Conservation (phyloP, 805 yeast species). For the Grigorovia yakushimaensis region DNA sequence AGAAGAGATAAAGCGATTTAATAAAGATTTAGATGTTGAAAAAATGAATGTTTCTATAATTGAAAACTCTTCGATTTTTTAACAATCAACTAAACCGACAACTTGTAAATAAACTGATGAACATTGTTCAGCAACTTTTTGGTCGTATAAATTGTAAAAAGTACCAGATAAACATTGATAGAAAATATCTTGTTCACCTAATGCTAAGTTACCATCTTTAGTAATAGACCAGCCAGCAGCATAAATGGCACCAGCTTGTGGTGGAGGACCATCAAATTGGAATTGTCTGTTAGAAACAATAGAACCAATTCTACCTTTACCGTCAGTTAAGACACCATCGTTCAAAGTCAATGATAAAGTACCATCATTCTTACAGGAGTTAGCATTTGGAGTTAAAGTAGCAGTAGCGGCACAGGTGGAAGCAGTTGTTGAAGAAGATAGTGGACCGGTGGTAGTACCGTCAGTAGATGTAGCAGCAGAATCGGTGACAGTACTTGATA, state of each 20-base stretch:
- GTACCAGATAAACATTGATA: conserved; percentile 58
- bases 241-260: conserved; percentile 59
- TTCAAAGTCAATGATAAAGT: conserved; percentile 44
- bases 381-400: conserved; percentile 14
- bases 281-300: conserved; percentile 68
- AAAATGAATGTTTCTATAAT: background rate
- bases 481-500: conserved; percentile 27
- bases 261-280: conserved; percentile 73
- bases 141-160: conserved; percentile 59
- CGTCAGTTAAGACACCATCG: conserved; percentile 42
- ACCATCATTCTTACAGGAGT: conserved; percentile 25
- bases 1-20: background rate
- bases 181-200: conserved; percentile 47
- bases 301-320: conserved; percentile 55
- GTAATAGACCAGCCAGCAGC: conserved; percentile 57
- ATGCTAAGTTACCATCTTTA: conserved; percentile 45
- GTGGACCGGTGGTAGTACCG: conserved; percentile 31
- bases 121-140: conserved; percentile 46
- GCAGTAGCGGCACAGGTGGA: conserved; percentile 23
- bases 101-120: conserved; percentile 42
- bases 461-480: conserved; percentile 27
- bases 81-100: conserved; percentile 43
- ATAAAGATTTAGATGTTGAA: background rate
- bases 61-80: conserved; percentile 3
- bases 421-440: conserved; percentile 20